Conservation (phyloP, 129 eudicot species). For the Flaveria robusta region DNA sequence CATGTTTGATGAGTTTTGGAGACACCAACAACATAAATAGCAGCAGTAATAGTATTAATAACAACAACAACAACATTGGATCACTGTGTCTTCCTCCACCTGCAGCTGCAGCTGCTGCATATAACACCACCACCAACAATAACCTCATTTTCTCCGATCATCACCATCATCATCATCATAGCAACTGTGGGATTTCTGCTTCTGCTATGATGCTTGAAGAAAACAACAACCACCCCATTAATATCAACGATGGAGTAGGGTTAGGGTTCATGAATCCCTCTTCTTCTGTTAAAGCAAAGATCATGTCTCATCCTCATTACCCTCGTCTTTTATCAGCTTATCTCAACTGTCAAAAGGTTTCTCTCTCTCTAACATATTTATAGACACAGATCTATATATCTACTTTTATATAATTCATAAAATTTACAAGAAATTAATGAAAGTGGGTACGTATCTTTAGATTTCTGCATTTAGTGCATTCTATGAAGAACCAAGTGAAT, state of each 20-base stretch:
- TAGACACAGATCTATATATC: neutral
- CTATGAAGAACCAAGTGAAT: no score
- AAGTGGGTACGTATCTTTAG: conserved; percentile 27
- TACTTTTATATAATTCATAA: neutral
- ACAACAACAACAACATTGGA: conserved; percentile 19
- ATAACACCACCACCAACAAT: conserved; percentile 38
- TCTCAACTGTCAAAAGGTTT: conserved; percentile 85
- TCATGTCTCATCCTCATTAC: conserved; percentile 97
- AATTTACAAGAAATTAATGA: neutral
- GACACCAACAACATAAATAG: conserved; percentile 38
- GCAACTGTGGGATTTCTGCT: conserved; percentile 20
- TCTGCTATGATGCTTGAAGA: conserved; percentile 33
- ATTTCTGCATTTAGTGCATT: neutral
- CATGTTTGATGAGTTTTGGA: conserved; percentile 55
- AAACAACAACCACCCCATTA: conserved; percentile 23
- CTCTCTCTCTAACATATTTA: conserved; percentile 21
- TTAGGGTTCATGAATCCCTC: conserved; percentile 20
- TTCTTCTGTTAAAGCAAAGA: conserved; percentile 62
- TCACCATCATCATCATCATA: conserved; percentile 3
- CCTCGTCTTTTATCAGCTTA: conserved; percentile 88
- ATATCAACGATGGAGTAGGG: conserved; percentile 29
- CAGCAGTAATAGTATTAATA: conserved; percentile 25
- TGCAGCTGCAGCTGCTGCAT: conserved; percentile 27
- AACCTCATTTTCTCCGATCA: conserved; percentile 47
- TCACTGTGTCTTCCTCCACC: conserved; percentile 39